Percentiles rank a stretch among this genome's conserved stretches.
Evolutionary conservation across 2,329 filamentous ascomycete genomes (phyloP).

Genomic region (Tolypocladium paradoxum): DNA sequence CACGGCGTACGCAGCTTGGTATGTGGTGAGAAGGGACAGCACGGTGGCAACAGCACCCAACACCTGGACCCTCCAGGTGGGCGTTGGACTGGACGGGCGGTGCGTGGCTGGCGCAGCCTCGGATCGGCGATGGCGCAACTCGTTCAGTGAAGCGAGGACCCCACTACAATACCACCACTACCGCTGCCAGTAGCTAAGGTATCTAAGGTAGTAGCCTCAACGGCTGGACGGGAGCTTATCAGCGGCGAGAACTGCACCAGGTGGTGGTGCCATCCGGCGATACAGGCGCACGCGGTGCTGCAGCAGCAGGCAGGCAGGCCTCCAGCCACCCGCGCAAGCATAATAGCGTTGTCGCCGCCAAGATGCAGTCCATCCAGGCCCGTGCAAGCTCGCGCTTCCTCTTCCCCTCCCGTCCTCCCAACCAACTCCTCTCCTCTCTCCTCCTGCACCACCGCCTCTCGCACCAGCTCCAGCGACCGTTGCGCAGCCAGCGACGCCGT

Average conservation of each 20-base stretch:
- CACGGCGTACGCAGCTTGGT: too few species aligned
- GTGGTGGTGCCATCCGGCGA: too few species aligned
- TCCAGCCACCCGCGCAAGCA: not conserved
- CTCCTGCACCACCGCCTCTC: not conserved
- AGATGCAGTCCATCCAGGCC: not conserved
- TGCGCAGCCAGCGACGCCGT: not conserved
- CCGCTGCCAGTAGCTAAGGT: not conserved
- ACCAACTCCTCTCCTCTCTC: not conserved
- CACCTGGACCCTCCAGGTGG: too few species aligned
- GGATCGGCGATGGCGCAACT: not conserved
- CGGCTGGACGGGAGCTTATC: not conserved
- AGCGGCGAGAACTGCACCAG: not conserved
- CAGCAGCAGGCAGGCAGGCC: not conserved
- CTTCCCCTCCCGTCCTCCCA: not conserved
- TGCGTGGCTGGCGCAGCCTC: not conserved
- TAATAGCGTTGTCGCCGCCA: slow-evolving; percentile 1
- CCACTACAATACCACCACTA: not conserved
- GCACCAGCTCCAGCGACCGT: not conserved
- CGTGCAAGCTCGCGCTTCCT: not conserved
- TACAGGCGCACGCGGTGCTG: not conserved
- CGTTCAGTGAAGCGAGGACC: not conserved
- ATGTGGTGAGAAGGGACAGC: too few species aligned
- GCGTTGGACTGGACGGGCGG: not conserved
- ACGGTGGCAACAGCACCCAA: too few species aligned
- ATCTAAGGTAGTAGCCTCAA: not conserved